Evolutionary conservation across 768 basidiomycete genomes (phyloP), one percentile per base, ranked within the genome.

Genomic region (Lactarius trivialis): DNA sequence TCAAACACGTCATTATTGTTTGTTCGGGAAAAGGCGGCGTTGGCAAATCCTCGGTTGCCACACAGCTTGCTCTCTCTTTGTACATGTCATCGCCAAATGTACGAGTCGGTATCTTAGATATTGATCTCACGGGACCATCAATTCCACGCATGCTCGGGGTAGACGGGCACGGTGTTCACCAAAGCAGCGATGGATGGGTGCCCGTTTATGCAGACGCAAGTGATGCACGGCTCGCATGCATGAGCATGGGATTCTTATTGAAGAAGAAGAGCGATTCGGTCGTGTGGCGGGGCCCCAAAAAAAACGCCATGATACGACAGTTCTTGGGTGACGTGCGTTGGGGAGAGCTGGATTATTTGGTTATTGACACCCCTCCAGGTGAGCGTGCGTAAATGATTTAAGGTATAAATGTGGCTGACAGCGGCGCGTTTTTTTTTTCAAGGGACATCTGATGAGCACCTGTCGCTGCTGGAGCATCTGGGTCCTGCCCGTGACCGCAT

Each of bases 371-470:
- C 3, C 97, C 96, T 4, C 97, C 97, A 70, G 97, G 96, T 97
- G 67, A 68, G 83, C 65, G 33, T 54, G 8, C 58, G 4, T 8
- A 26, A 19, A n/a, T 50, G 37, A 56, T 43, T 55, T 41, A 6
- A 17, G 49, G 12, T 17, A 5, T 37, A 14, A 17, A 14, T 32
- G 19, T 24, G 58, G 21, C 56, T 43, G 45, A 60, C 49, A 26
- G 32, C 24, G 28, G 37, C 36, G n/a, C 49, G 21, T 51, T 33
- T 50, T 24, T 56, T 43, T 39, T 50, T 39, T 28, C n/a, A 69
- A 99, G 96, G 97, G 36, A 99, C 97, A 43, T 98, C 97, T 24
- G 97, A 99, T 76, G 97, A 99, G 73, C 97, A 98, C 77, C 81
- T 99, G 49, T 97, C 96, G 37, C 79, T 99, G 53, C 78, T 98